Conservation (phyloP, 352 stramenopile species). For the Phytophthora fragariaefolia region DNA sequence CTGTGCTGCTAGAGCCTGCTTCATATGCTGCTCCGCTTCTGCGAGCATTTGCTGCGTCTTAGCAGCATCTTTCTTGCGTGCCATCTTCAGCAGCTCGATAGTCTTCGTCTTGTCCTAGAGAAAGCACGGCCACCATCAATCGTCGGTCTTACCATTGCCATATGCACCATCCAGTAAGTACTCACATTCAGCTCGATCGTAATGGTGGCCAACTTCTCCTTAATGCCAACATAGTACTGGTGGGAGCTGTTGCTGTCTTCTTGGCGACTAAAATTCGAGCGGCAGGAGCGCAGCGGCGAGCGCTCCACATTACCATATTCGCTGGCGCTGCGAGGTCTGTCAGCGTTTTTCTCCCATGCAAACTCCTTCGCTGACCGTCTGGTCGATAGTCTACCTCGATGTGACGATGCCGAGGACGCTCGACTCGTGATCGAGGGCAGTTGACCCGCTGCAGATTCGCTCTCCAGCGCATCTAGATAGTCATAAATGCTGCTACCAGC, state of each 20-base stretch:
- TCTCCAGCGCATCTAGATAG: conserved; percentile 80
- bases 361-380: conserved; percentile 27
- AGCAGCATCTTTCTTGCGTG: conserved; percentile 75
- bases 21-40: conserved; percentile 56
- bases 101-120: conserved; percentile 84
- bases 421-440: conserved; percentile 46
- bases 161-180: not conserved
- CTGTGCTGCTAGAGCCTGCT: conserved; percentile 62
- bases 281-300: conserved; percentile 36
- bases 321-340: conserved; percentile 8
- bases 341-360: conserved; percentile 44
- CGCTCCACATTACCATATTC: conserved; percentile 4
- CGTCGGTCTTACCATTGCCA: conserved; percentile 1
- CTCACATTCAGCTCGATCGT: conserved; percentile 80
- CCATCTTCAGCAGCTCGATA: conserved; percentile 80
- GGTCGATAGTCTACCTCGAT: conserved; percentile 16
- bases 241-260: conserved; percentile 45
- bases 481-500: conserved; percentile 71
- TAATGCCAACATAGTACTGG: conserved; percentile 75
- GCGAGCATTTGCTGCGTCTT: conserved; percentile 65
- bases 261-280: conserved; percentile 41
- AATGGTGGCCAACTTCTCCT: conserved; percentile 82
- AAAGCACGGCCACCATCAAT: conserved; percentile 1
- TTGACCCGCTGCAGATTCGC: conserved; percentile 53
- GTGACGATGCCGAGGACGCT: conserved; percentile 13